phyloP scores from a whole-genome alignment of 73 alveolate genomes.

The Symbiodinium natans region DNA sequence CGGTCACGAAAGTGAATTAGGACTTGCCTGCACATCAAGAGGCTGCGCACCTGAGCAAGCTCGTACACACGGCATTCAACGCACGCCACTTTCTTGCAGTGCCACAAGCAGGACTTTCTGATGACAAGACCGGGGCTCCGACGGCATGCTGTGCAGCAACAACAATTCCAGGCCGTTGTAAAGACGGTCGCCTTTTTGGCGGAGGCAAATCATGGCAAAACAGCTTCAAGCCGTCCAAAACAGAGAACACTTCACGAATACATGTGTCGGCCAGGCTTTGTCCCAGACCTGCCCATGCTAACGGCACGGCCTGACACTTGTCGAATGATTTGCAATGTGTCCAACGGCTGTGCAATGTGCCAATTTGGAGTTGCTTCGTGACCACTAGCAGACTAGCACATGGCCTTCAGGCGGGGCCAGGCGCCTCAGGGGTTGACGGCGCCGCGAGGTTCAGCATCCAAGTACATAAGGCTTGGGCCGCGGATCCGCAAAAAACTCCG shows the following conservation, averaged over 20 bases:
- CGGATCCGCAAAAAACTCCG: constrained; percentile 72
- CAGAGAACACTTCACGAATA: background rate
- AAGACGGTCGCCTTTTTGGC: constrained; percentile 32
- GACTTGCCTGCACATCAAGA: constrained; percentile 42
- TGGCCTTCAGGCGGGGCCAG: constrained; percentile 4
- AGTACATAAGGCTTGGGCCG: constrained; percentile 22
- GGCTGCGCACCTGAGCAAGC: constrained; percentile 47
- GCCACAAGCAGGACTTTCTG: background rate
- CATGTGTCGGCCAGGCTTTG: background rate
- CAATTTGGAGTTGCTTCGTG: background rate
- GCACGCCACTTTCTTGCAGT: too few species aligned
- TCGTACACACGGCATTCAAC: background rate
- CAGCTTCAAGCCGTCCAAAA: background rate
- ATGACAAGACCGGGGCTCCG: background rate
- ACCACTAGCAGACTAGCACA: background rate
- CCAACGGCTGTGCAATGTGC: too few species aligned
- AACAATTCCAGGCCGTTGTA: constrained; percentile 57
- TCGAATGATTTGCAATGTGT: background rate
- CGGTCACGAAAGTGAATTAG: background rate
- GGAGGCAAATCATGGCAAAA: background rate
- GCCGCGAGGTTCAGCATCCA: too few species aligned
- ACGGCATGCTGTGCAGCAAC: constrained; percentile 70
- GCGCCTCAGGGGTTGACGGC: background rate
- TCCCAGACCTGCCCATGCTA: background rate
- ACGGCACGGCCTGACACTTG: background rate